phyloP scores from a whole-genome alignment of 768 basidiomycete genomes.

The Rhizopogon sp. region DNA sequence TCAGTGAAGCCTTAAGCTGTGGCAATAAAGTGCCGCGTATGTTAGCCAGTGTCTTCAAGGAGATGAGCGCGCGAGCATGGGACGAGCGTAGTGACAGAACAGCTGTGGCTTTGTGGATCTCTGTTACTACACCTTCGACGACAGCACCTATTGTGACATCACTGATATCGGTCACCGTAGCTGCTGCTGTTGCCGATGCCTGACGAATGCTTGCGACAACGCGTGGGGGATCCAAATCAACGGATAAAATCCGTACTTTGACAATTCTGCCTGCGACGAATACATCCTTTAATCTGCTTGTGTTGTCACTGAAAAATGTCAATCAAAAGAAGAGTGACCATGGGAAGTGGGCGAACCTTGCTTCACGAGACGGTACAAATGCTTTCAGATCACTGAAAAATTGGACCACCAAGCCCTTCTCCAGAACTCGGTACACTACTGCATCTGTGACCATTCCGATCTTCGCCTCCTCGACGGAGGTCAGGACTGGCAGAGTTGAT shows the following conservation, averaged over 20 bases:
- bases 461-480: slow-evolving; percentile 60
- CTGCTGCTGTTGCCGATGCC: slow-evolving; percentile 49
- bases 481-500: slow-evolving; percentile 67
- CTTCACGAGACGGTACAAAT: slow-evolving; percentile 73
- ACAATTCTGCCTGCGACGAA: slow-evolving; percentile 82
- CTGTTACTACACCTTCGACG: slow-evolving; percentile 65
- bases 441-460: slow-evolving; percentile 74
- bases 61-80: slow-evolving; percentile 50
- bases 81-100: slow-evolving; percentile 57
- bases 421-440: slow-evolving; percentile 77
- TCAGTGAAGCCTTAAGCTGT: slow-evolving; percentile 58
- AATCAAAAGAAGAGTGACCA: background rate
- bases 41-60: slow-evolving; percentile 83
- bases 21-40: slow-evolving; percentile 60
- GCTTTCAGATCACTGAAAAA: slow-evolving; percentile 89
- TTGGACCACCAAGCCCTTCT: slow-evolving; percentile 79
- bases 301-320: slow-evolving; percentile 33
- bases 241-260: slow-evolving; percentile 71
- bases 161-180: slow-evolving; percentile 54
- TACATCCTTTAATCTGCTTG: slow-evolving; percentile 61
- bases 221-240: slow-evolving; percentile 52
- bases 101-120: slow-evolving; percentile 83
- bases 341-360: slow-evolving; percentile 50
- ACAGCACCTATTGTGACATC: slow-evolving; percentile 72
- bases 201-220: slow-evolving; percentile 87